Percentiles rank a stretch among this genome's conserved stretches.
phyloP scores from a whole-genome alignment of 2,329 filamentous ascomycete species.

The Ophiostoma novo-ulmi region DNA sequence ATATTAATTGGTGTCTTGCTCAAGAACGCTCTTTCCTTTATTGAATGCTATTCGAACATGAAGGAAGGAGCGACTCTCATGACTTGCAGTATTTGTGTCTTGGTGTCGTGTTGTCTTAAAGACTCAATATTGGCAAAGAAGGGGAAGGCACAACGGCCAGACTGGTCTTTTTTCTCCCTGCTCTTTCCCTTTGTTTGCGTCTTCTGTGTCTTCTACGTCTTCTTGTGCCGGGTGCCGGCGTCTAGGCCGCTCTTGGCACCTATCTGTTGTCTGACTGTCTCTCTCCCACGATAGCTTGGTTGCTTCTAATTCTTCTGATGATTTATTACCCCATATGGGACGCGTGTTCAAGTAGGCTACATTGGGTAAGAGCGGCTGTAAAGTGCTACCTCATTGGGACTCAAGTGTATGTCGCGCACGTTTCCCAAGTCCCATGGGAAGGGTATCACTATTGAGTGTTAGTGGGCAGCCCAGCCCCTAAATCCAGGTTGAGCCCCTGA shows the following conservation, averaged over 20 bases:
- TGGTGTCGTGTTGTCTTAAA: background rate
- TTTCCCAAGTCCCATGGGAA: background rate
- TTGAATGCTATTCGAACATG: background rate
- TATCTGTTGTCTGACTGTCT: background rate
- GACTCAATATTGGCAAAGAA: background rate
- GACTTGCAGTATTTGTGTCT: background rate
- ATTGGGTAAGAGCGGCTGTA: background rate
- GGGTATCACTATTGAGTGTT: background rate
- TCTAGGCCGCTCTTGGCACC: background rate
- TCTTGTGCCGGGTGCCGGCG: background rate
- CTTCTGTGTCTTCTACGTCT: background rate
- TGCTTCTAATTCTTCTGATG: background rate
- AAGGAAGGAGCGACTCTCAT: background rate
- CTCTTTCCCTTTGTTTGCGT: background rate
- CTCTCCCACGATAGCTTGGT: background rate
- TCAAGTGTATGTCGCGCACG: background rate
- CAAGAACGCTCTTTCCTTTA: background rate
- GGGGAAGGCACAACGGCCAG: background rate
- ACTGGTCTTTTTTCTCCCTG: background rate
- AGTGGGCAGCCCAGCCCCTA: background rate
- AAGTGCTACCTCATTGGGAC: constrained; percentile 4
- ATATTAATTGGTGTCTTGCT: background rate
- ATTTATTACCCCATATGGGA: constrained; percentile 1
- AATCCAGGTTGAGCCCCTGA: background rate
- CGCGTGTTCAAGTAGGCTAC: constrained; percentile 5